Conservation (phyloP, 495 filamentous ascomycete species). For the Aspergillus wentii region DNA sequence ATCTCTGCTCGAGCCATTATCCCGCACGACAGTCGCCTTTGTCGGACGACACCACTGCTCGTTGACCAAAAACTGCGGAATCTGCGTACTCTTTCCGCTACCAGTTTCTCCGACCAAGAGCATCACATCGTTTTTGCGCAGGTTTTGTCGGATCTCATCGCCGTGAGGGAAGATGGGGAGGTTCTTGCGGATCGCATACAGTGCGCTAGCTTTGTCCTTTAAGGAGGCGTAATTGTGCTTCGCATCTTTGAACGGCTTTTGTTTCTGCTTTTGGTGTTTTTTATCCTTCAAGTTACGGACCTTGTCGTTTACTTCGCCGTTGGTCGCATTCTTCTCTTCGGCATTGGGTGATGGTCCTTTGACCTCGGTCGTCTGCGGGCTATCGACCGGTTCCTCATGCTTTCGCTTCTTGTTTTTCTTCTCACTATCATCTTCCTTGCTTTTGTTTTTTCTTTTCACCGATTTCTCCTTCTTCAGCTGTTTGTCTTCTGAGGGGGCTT, state of each 20-base stretch:
- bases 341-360: neutral
- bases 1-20: conserved; percentile 40
- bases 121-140: conserved; percentile 70
- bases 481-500: neutral
- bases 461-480: conserved; percentile 6
- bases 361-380: neutral
- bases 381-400: conserved; percentile 23
- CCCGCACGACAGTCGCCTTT: conserved; percentile 39
- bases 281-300: too few species aligned
- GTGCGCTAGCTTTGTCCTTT: conserved; percentile 38
- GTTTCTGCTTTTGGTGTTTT: conserved; percentile 8
- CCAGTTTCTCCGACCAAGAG: conserved; percentile 92
- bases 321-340: conserved; percentile 2
- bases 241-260: conserved; percentile 12
- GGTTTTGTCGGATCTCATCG: conserved; percentile 58
- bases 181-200: conserved; percentile 52
- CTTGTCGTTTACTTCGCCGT: conserved; percentile 8
- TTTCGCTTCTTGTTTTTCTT: conserved; percentile 44
- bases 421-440: conserved; percentile 19
- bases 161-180: conserved; percentile 79
- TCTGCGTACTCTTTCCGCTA: conserved; percentile 94
- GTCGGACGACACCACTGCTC: conserved; percentile 72
- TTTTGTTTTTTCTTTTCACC: conserved; percentile 9
- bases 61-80: conserved; percentile 81
- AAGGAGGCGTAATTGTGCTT: conserved; percentile 30